Base-by-base conservation (phyloP, 768 basidiomycete genomes). In the Lactarius tabidus region DNA sequence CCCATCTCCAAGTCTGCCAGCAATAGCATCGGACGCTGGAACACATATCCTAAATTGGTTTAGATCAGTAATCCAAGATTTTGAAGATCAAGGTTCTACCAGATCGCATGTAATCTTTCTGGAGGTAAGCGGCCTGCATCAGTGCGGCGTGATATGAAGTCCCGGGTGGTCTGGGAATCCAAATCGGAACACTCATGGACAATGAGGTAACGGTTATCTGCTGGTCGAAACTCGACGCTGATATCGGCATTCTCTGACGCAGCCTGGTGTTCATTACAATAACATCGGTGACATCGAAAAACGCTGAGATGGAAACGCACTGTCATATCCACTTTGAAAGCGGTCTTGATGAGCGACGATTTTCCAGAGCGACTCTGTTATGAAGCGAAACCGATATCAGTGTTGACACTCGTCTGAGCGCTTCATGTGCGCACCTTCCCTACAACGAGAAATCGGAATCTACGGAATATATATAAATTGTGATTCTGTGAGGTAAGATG, bases 21-120 rank as follows among this genome's bases (percentile, higher is more conserved):
- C 29, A 15, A 52, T 51, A 15, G 29, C 35, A 23, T 65, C 59
- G 6, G 28, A 57, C 18, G 33, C 17, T 1, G 64, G 33, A 9
- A 61, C 18, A 36, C 64, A 65, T 41, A 65, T 41, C 64, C 64
- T 65, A n/a, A 20, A 48, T 10, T 57, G 17, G 31, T 18, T 14
- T 31, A 33, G 3, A 35, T 65, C 31, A 65, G 59, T 8, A 10
- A 14, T 5, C 36, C 23, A 48, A 26, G n/a, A n/a, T n/a, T n/a
- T n/a, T n/a, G n/a, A n/a, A n/a, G n/a, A n/a, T n/a, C n/a, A n/a
- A n/a, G n/a, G n/a, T n/a, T n/a, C 17, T 57, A 65, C 64, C 59
- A 65, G 23, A 65, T 65, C 6, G 59, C 64, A 7, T 65, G 64
- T 7, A 61, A 28, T 33, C 55, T 65, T 28, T 65, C 45, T 23